phyloP scores from a whole-genome alignment of 2,329 filamentous ascomycete species.

The Domatiomyces globalis region DNA sequence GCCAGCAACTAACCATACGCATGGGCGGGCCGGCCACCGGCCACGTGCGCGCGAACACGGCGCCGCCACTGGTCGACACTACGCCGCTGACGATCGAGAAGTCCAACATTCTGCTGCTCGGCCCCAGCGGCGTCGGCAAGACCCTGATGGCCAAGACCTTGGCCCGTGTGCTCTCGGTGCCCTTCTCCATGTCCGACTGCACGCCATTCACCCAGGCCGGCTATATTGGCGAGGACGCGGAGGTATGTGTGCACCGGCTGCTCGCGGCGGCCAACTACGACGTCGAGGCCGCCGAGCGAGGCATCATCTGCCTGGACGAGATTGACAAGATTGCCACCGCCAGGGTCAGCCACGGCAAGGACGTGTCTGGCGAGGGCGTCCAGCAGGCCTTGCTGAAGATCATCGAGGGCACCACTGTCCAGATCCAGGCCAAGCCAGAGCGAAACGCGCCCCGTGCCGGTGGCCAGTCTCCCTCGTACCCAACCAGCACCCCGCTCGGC shows the following conservation, averaged over 20 bases:
- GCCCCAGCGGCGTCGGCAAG: slow-evolving; percentile 89
- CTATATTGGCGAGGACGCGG: slow-evolving; percentile 96
- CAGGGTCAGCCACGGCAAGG: slow-evolving; percentile 75
- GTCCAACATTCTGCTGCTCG: slow-evolving; percentile 81
- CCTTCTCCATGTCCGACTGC: slow-evolving; percentile 90
- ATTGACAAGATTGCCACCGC: slow-evolving; percentile 92
- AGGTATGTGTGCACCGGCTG: slow-evolving; percentile 80
- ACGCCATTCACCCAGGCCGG: slow-evolving; percentile 92
- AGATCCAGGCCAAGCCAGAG: slow-evolving; percentile 65
- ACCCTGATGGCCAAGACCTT: slow-evolving; percentile 85
- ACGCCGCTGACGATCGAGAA: slow-evolving; percentile 71
- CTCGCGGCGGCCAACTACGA: slow-evolving; percentile 85
- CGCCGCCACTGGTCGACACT: slow-evolving; percentile 35
- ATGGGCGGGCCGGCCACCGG: slow-evolving; percentile 11
- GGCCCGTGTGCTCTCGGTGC: slow-evolving; percentile 83
- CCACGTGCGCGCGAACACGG: background rate
- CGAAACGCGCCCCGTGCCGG: slow-evolving; percentile 27
- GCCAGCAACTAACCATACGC: slow-evolving; percentile 41
- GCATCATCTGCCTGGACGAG: slow-evolving; percentile 91
- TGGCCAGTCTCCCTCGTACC: slow-evolving; percentile 26
- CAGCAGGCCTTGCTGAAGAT: slow-evolving; percentile 93
- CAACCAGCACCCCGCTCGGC: slow-evolving; percentile 26
- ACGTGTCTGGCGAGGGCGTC: slow-evolving; percentile 90
- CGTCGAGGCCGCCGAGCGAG: slow-evolving; percentile 66
- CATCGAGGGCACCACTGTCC: slow-evolving; percentile 87